A percentile compares a stretch with the other conserved stretches of the same genome.
Evolutionary conservation across 2,329 filamentous ascomycete genomes (phyloP).

Genomic region (Aureobasidium sp.): DNA sequence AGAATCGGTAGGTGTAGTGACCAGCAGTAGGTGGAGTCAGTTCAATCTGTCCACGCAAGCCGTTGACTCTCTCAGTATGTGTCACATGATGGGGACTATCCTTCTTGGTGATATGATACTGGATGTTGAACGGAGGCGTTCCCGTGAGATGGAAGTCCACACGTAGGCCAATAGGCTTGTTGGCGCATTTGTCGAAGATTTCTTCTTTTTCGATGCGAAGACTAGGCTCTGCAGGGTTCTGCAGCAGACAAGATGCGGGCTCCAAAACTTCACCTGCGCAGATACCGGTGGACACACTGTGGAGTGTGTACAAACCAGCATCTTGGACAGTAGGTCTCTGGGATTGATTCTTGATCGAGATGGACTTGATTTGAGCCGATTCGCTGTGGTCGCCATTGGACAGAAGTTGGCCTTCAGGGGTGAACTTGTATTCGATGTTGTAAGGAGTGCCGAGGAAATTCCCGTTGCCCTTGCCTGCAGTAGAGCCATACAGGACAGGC

Average conservation of each 20-base stretch:
- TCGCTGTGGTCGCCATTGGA: conserved; percentile 62
- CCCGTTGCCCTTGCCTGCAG: conserved; percentile 39
- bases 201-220: conserved; percentile 66
- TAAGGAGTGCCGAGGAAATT: conserved; percentile 57
- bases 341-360: conserved; percentile 52
- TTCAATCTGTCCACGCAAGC: conserved; percentile 74
- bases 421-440: conserved; percentile 73
- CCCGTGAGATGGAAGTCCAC: conserved; percentile 86
- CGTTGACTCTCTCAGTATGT: conserved; percentile 51
- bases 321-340: conserved; percentile 62
- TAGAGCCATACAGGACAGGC: conserved; percentile 61
- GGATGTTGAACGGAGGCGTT: conserved; percentile 80
- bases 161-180: conserved; percentile 81
- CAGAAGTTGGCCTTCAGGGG: conserved; percentile 59
- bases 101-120: conserved; percentile 63
- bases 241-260: conserved; percentile 82
- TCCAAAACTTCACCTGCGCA: conserved; percentile 87
- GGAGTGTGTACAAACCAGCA: conserved; percentile 79
- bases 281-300: conserved; percentile 67
- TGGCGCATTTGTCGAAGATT: conserved; percentile 90
- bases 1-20: conserved; percentile 79
- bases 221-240: conserved; percentile 84
- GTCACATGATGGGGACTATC: conserved; percentile 38
- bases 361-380: conserved; percentile 48
- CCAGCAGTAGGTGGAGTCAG: conserved; percentile 75